Conservation (phyloP, 2,329 filamentous ascomycete species). For the Beauveria rudraprayagi region DNA sequence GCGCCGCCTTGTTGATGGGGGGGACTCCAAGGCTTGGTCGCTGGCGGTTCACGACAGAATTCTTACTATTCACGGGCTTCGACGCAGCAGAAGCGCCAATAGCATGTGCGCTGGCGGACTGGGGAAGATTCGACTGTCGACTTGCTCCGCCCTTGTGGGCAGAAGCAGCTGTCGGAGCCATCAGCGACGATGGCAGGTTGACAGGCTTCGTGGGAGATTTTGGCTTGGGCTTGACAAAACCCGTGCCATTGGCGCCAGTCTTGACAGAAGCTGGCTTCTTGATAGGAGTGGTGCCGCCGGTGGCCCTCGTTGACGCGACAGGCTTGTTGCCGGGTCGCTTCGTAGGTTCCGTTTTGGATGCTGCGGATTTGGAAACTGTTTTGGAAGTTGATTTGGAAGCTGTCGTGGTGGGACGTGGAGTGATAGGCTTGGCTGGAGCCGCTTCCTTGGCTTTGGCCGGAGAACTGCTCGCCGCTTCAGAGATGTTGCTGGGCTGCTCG, state of each 20-base stretch:
- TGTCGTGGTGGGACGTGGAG: constrained; percentile 17
- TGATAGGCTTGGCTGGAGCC: constrained; percentile 6
- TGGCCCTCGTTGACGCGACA: constrained; percentile 19
- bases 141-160: constrained; percentile 45
- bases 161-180: constrained; percentile 61
- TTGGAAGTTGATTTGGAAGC: constrained; percentile 22
- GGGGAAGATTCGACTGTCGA: constrained; percentile 26
- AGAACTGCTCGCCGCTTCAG: constrained; percentile 18
- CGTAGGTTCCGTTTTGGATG: constrained; percentile 19
- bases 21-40: constrained; percentile 50
- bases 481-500: constrained; percentile 9
- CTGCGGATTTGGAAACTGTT: constrained; percentile 16
- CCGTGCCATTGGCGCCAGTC: constrained; percentile 28
- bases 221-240: constrained; percentile 50
- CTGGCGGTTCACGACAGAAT: constrained; percentile 34
- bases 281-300: constrained; percentile 22
- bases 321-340: constrained; percentile 21
- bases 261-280: constrained; percentile 39
- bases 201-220: constrained; percentile 64
- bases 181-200: constrained; percentile 58
- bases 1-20: constrained; percentile 42
- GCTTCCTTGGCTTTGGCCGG: constrained; percentile 18
- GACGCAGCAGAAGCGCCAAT: constrained; percentile 29
- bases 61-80: constrained; percentile 35
- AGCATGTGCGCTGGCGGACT: constrained; percentile 21